phyloP scores from a whole-genome alignment of 2,329 filamentous ascomycete genomes.

The Helotiales sp. region DNA sequence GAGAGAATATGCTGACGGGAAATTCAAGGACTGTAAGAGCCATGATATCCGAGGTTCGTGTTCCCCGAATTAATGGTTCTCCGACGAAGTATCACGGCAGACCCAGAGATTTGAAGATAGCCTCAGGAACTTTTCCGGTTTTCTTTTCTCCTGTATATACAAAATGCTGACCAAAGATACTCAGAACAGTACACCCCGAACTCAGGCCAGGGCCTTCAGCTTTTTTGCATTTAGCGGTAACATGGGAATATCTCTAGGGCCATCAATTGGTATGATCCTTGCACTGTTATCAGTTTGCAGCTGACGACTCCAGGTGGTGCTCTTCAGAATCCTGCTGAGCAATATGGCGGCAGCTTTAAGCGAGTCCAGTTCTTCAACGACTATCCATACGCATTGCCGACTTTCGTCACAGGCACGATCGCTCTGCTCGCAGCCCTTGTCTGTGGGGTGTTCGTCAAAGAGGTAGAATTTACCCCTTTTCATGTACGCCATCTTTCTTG shows the following conservation, averaged over 20 bases:
- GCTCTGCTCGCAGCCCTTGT: conserved; percentile 58
- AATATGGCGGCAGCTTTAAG: conserved; percentile 65
- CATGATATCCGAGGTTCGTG: conserved; percentile 66
- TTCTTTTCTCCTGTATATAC: background rate
- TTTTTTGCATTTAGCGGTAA: conserved; percentile 80
- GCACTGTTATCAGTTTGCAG: conserved; percentile 27
- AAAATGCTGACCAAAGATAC: background rate
- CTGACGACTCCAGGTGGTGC: conserved; percentile 58
- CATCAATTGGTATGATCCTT: conserved; percentile 47
- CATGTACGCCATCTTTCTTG: background rate
- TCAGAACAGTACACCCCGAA: conserved; percentile 69
- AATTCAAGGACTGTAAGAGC: conserved; percentile 63
- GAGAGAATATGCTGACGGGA: background rate
- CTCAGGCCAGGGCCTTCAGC: conserved; percentile 75
- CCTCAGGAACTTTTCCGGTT: too few relatives aligned
- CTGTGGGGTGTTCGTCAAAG: conserved; percentile 62
- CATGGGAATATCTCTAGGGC: conserved; percentile 74
- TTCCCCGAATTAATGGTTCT: background rate
- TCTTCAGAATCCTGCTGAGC: conserved; percentile 68
- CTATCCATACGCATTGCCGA: conserved; percentile 70
- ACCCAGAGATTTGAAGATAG: too few relatives aligned
- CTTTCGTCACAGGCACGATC: conserved; percentile 60
- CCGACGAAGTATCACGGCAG: background rate
- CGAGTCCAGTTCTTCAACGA: conserved; percentile 60
- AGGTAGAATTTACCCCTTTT: conserved; percentile 46